Evolutionary conservation across 441 rosid genomes (phyloP).

Genomic region (Populus hybrid): DNA sequence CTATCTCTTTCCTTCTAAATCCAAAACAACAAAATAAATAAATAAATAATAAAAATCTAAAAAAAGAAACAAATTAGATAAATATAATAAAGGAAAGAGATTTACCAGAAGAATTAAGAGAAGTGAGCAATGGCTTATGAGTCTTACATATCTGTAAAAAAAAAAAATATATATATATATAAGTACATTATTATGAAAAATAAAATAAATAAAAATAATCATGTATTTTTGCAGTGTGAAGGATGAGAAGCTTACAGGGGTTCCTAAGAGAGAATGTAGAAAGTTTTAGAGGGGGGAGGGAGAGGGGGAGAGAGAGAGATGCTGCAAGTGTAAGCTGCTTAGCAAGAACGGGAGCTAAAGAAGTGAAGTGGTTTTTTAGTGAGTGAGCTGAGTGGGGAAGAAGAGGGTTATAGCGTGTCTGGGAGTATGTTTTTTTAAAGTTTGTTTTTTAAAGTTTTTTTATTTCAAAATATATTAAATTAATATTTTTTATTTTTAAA

Average conservation of each 20-base stretch:
- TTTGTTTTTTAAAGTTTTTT: too few species aligned
- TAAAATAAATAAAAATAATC: neutral
- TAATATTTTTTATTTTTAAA: too few species aligned
- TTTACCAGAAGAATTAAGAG: neutral
- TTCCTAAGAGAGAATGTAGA: conserved; percentile 4
- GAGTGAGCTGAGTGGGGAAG: neutral
- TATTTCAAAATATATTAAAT: too few species aligned
- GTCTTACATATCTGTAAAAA: neutral
- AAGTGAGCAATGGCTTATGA: neutral
- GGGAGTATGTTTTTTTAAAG: too few species aligned
- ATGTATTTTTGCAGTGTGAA: neutral
- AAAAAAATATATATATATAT: neutral
- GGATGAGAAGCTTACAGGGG: conserved; percentile 19
- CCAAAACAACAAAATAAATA: neutral
- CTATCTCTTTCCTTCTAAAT: neutral
- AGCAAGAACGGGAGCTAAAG: conserved; percentile 31
- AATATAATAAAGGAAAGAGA: neutral
- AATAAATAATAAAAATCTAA: neutral
- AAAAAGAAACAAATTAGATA: neutral
- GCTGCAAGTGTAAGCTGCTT: neutral
- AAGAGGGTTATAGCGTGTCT: too few species aligned
- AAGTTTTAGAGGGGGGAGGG: neutral
- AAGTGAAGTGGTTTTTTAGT: neutral
- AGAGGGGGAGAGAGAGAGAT: neutral
- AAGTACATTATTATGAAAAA: neutral